These are phyloP conservation scores for Aspergillus fumigatiaffinis DNA, from an alignment of 2,329 filamentous ascomycete species.

Conservation along the genomic window DNA sequence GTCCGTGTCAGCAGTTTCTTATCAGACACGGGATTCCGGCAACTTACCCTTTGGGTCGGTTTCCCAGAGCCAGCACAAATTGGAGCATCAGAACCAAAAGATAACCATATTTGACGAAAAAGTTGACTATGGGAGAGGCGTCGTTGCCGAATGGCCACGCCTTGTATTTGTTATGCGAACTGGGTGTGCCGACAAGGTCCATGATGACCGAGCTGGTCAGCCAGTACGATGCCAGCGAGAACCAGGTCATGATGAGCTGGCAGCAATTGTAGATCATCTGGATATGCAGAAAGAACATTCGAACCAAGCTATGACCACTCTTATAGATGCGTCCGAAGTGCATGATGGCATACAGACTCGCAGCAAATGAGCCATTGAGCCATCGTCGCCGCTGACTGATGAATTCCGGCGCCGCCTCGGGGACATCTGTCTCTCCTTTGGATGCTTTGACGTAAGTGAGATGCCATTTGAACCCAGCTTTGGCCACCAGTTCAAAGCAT, in stretches of 20 bases:
- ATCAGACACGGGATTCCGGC: background rate
- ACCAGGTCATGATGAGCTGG: slow-evolving; percentile 89
- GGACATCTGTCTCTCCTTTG: slow-evolving; percentile 98
- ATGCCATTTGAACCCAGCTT: slow-evolving; percentile 99
- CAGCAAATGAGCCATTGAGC: slow-evolving; percentile 98
- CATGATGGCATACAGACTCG: slow-evolving; percentile 94
- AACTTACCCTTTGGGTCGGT: slow-evolving; percentile 80
- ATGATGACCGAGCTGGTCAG: slow-evolving; percentile 96
- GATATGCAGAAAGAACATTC: slow-evolving; percentile 98
- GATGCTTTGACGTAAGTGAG: slow-evolving; percentile 97
- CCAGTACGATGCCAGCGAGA: slow-evolving; percentile 84
- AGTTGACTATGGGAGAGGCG: slow-evolving; percentile 87
- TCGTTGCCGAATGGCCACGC: slow-evolving; percentile 88
- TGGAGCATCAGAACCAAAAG: slow-evolving; percentile 87
- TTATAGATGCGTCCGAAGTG: slow-evolving; percentile 99
- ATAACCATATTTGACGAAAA: slow-evolving; percentile 85
- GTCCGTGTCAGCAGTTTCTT: background rate
- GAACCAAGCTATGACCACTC: slow-evolving; percentile 91
- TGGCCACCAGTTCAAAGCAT: slow-evolving; percentile 97
- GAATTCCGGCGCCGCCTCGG: slow-evolving; percentile 93
- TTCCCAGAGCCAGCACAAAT: slow-evolving; percentile 94
- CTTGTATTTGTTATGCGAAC: slow-evolving; percentile 50
- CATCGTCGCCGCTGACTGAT: slow-evolving; percentile 97
- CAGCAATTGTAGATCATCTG: slow-evolving; percentile 94
- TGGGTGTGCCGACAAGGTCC: slow-evolving; percentile 82